Percentiles rank a stretch among this genome's conserved stretches.
Evolutionary conservation across 495 filamentous ascomycete species (phyloP).

Genomic region (Margaritispora aquatica): DNA sequence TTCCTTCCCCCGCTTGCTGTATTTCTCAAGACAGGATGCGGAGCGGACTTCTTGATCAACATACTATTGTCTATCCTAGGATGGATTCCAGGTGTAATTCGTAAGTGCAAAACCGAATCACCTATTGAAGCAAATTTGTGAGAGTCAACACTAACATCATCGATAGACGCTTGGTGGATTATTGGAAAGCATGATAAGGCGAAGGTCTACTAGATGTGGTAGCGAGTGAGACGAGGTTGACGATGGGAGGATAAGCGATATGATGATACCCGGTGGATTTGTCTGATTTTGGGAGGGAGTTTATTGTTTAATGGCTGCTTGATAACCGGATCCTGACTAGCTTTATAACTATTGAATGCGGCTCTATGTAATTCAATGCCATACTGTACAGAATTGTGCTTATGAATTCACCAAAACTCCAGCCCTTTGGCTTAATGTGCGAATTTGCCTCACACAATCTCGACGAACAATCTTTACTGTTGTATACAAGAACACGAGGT

Average conservation of each 20-base stretch:
- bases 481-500: no score
- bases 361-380: no score
- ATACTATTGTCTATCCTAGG: constrained; percentile 22
- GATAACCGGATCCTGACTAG: no score
- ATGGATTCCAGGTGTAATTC: constrained; percentile 26
- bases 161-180: constrained; percentile 21
- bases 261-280: neutral
- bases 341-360: no score
- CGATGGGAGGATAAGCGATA: neutral
- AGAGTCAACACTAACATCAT: neutral
- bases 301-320: no score
- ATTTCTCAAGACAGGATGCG: constrained; percentile 23
- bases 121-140: neutral
- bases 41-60: constrained; percentile 26
- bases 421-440: no score
- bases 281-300: no score
- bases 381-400: no score
- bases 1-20: constrained; percentile 24
- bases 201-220: neutral
- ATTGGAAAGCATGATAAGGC: constrained; percentile 17
- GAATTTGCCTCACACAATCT: no score
- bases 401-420: no score
- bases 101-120: constrained; percentile 1
- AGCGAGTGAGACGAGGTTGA: neutral
- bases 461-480: no score